Conservation (phyloP, 2,329 filamentous ascomycete species). For the Dactylellina parvicollis region DNA sequence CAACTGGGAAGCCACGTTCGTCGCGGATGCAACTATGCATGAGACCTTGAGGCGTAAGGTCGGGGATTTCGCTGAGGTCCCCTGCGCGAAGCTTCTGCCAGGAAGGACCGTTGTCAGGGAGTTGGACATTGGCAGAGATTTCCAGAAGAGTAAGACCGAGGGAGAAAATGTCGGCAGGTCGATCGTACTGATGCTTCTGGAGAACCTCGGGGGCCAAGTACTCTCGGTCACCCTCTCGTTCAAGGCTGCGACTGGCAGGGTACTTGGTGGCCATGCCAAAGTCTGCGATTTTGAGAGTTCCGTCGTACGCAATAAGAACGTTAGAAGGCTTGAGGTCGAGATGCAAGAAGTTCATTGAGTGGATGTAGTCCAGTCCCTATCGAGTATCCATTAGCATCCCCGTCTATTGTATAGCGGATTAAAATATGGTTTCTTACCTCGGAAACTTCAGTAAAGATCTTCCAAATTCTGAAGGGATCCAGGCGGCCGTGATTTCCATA, state of each 20-base stretch:
- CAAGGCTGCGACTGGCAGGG: slow-evolving; percentile 79
- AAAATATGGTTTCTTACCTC: slow-evolving; percentile 69
- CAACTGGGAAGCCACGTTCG: slow-evolving; percentile 74
- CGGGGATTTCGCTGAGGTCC: slow-evolving; percentile 87
- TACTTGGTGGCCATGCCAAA: slow-evolving; percentile 83
- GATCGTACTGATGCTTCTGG: slow-evolving; percentile 76
- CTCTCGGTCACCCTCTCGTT: slow-evolving; percentile 92
- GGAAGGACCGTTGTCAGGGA: slow-evolving; percentile 89
- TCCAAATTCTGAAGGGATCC: slow-evolving; percentile 98
- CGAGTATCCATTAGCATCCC: slow-evolving; percentile 55
- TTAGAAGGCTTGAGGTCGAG: slow-evolving; percentile 88
- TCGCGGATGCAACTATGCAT: slow-evolving; percentile 75
- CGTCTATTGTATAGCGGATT: neutral
- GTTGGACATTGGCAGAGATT: slow-evolving; percentile 89
- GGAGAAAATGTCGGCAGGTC: slow-evolving; percentile 91
- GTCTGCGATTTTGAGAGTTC: slow-evolving; percentile 83
- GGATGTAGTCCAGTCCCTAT: slow-evolving; percentile 88
- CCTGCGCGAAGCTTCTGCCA: slow-evolving; percentile 91
- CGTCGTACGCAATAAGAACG: slow-evolving; percentile 82
- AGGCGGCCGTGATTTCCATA: slow-evolving; percentile 84
- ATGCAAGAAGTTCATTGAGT: slow-evolving; percentile 85
- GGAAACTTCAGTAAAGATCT: slow-evolving; percentile 87
- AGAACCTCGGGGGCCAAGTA: slow-evolving; percentile 96
- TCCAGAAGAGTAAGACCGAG: slow-evolving; percentile 94
- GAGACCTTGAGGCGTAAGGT: slow-evolving; percentile 81